Conservation (phyloP, 768 basidiomycete genomes). For the Trametes cingulata region DNA sequence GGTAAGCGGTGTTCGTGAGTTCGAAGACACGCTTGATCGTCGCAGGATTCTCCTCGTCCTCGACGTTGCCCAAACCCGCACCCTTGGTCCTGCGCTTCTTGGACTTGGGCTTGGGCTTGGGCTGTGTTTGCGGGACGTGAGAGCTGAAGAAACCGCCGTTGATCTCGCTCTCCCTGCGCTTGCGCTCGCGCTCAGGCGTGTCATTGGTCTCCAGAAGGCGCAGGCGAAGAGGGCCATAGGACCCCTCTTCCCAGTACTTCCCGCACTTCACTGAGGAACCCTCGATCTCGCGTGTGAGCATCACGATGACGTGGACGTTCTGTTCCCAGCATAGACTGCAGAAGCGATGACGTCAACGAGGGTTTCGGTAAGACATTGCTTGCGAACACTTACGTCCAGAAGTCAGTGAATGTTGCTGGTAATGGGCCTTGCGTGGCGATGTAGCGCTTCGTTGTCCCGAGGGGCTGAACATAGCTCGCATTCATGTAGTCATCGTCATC, state of each 20-base stretch:
- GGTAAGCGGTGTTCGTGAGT: conserved; percentile 62
- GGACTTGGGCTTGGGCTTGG: not conserved
- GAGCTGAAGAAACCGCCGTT: conserved; percentile 38
- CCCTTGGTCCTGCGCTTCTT: conserved; percentile 12
- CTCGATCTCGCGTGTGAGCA: conserved; percentile 93
- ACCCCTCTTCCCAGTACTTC: conserved; percentile 75
- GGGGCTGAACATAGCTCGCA: conserved; percentile 88
- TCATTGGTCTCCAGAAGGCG: conserved; percentile 51
- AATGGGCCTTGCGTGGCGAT: conserved; percentile 97
- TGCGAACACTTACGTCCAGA: conserved; percentile 79
- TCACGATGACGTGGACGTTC: conserved; percentile 91
- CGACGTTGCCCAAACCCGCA: conserved; percentile 1
- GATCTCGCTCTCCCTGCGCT: conserved; percentile 27
- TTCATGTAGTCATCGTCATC: conserved; percentile 87
- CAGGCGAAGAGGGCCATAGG: conserved; percentile 73
- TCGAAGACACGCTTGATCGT: conserved; percentile 66
- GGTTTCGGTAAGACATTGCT: not conserved
- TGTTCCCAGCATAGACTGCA: conserved; percentile 88
- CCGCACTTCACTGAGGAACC: conserved; percentile 89
- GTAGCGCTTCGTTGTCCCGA: conserved; percentile 79
- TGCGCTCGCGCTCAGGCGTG: conserved; percentile 37
- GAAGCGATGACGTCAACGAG: not conserved
- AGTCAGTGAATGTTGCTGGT: conserved; percentile 85
- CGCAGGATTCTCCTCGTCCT: conserved; percentile 16
- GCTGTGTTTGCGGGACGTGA: conserved; percentile 34